These are phyloP conservation scores for Paspalum vaginatum DNA, from an alignment of 176 grass and related monocot genomes.

Conservation along the genomic window DNA sequence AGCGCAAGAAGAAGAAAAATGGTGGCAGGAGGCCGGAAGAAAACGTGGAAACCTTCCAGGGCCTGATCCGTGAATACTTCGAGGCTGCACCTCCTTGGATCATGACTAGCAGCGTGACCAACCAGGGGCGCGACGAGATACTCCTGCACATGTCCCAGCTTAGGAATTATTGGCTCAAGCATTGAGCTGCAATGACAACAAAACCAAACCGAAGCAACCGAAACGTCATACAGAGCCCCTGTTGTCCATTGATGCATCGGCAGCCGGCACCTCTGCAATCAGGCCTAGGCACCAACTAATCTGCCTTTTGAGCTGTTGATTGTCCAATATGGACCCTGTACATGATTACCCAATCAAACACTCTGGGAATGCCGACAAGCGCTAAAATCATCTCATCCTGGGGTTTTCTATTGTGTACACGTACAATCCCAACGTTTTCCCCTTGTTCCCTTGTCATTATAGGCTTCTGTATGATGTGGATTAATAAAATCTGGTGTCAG, in stretches of 20 bases:
- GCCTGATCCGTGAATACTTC: slow-evolving; percentile 79
- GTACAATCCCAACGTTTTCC: slow-evolving; percentile 46
- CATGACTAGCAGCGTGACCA: slow-evolving; percentile 94
- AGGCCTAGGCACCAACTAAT: slow-evolving; percentile 38
- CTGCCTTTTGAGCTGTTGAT: slow-evolving; percentile 57
- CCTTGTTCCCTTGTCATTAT: slow-evolving; percentile 41
- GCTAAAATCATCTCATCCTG: slow-evolving; percentile 35
- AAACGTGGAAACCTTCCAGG: slow-evolving; percentile 76
- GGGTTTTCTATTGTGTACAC: slow-evolving; percentile 43
- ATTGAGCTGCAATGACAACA: slow-evolving; percentile 43
- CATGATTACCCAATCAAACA: slow-evolving; percentile 60
- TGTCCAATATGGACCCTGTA: slow-evolving; percentile 37
- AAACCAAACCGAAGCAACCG: slow-evolving; percentile 14
- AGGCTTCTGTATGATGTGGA: slow-evolving; percentile 26
- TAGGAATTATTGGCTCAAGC: slow-evolving; percentile 96
- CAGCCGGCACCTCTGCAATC: slow-evolving; percentile 16
- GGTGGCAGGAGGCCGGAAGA: slow-evolving; percentile 91
- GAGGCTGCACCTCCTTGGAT: slow-evolving; percentile 88
- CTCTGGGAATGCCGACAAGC: slow-evolving; percentile 42
- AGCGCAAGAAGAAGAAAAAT: slow-evolving; percentile 96
- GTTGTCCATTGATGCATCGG: slow-evolving; percentile 26
- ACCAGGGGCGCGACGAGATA: slow-evolving; percentile 94
- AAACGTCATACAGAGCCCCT: slow-evolving; percentile 28
- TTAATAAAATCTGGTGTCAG: slow-evolving; percentile 27
- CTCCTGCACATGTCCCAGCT: slow-evolving; percentile 95